phyloP scores from a whole-genome alignment of 2,329 filamentous ascomycete genomes.

The Colletotrichum liaoningense region DNA sequence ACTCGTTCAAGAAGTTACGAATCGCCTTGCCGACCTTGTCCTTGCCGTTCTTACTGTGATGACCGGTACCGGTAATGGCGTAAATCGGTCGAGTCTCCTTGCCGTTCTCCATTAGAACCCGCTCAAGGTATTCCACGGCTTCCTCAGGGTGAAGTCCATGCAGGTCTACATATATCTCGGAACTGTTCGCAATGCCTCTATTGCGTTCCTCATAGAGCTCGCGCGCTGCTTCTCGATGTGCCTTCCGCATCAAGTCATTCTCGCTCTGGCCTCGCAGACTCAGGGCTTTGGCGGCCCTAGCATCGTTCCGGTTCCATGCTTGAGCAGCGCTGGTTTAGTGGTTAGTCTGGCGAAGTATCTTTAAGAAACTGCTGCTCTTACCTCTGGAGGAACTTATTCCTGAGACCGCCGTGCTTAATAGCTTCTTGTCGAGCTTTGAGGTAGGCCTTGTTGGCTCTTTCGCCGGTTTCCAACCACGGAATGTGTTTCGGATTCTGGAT shows the following conservation, averaged over 20 bases:
- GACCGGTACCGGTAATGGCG: slow-evolving; percentile 95
- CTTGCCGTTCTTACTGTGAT: slow-evolving; percentile 98
- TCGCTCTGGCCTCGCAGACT: slow-evolving; percentile 95
- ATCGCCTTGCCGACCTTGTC: slow-evolving; percentile 98
- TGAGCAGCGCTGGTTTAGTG: slow-evolving; percentile 79
- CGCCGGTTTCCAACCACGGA: slow-evolving; percentile 95
- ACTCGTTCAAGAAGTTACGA: slow-evolving; percentile 90
- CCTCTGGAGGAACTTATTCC: slow-evolving; percentile 98
- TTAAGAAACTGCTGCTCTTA: slow-evolving; percentile 51
- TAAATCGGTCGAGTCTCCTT: slow-evolving; percentile 83
- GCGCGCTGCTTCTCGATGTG: slow-evolving; percentile 91
- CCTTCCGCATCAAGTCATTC: slow-evolving; percentile 97
- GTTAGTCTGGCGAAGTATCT: not conserved
- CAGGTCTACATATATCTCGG: slow-evolving; percentile 93
- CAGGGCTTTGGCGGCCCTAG: slow-evolving; percentile 92
- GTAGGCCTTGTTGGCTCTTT: slow-evolving; percentile 91
- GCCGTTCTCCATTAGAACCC: slow-evolving; percentile 85
- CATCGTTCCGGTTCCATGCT: slow-evolving; percentile 98
- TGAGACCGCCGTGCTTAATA: slow-evolving; percentile 94
- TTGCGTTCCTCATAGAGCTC: slow-evolving; percentile 96
- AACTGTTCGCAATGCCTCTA: slow-evolving; percentile 67
- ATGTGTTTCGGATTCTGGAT: slow-evolving; percentile 92
- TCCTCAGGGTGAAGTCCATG: slow-evolving; percentile 99
- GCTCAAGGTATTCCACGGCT: slow-evolving; percentile 92
- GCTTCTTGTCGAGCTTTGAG: slow-evolving; percentile 95